These are phyloP conservation scores for Cystofilobasidium capitatum DNA, from an alignment of 768 basidiomycete species.

Conservation along the genomic window DNA sequence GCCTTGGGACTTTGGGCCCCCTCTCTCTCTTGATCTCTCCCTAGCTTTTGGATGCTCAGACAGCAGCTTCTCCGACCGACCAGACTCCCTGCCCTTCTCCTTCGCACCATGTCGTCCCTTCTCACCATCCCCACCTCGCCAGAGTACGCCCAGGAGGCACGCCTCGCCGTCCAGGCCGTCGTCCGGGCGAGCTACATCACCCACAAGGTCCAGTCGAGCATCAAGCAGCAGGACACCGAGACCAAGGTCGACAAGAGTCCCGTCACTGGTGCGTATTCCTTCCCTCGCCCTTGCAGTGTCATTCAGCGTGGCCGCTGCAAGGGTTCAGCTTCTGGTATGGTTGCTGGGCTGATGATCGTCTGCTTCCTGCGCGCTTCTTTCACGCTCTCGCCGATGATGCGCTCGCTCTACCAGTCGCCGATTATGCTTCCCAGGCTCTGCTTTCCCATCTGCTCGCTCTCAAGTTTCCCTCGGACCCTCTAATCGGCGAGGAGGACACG, in stretches of 20 bases:
- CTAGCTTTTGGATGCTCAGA: too few species aligned
- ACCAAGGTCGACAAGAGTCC: constrained; percentile 87
- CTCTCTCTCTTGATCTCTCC: too few species aligned
- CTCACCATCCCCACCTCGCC: constrained; percentile 6
- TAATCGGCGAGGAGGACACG: constrained; percentile 93
- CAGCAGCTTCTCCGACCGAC: too few species aligned
- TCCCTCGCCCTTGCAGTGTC: not conserved
- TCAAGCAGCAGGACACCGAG: constrained; percentile 74
- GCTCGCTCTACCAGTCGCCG: constrained; percentile 55
- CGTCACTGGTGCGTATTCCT: constrained; percentile 59
- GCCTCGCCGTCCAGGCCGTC: constrained; percentile 76
- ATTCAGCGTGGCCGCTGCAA: not conserved
- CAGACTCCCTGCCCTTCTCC: too few species aligned
- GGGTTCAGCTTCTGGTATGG: not conserved
- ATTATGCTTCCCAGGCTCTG: constrained; percentile 86
- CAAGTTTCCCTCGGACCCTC: constrained; percentile 73
- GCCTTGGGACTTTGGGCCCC: too few species aligned
- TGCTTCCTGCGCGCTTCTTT: not conserved
- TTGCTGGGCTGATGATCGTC: not conserved
- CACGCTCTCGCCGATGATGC: not conserved
- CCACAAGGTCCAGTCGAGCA: constrained; percentile 70
- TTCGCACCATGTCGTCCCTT: constrained; percentile 9
- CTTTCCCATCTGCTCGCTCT: constrained; percentile 66
- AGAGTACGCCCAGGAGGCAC: constrained; percentile 48
- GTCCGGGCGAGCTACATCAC: constrained; percentile 76